Evolutionary conservation across 2,329 filamentous ascomycete species (phyloP).

Genomic region (Neophaeococcomyces aloes): DNA sequence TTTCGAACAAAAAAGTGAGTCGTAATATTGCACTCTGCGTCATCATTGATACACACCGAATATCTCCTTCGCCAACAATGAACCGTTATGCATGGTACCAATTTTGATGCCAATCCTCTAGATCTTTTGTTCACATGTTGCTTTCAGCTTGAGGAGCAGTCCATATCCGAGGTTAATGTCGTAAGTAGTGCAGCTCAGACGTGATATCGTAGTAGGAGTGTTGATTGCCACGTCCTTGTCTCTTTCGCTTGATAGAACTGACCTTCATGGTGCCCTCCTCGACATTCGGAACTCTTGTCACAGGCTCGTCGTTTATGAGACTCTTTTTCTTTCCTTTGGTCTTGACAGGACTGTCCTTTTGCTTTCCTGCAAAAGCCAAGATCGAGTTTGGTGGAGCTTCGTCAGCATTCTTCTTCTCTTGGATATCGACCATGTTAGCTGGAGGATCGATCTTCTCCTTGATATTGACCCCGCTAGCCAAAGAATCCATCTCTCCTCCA

Average conservation of each 20-base stretch:
- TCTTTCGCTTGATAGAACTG: neutral
- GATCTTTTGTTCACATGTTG: too few species aligned
- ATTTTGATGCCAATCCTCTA: too few species aligned
- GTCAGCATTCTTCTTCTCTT: neutral
- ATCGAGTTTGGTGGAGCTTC: neutral
- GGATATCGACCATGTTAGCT: neutral
- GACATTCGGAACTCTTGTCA: neutral
- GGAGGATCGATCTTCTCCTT: neutral
- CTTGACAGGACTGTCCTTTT: too few species aligned
- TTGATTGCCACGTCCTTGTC: neutral
- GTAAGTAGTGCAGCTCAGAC: neutral
- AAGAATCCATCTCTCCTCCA: neutral
- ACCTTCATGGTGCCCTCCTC: neutral
- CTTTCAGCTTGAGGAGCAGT: neutral
- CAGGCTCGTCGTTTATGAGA: neutral
- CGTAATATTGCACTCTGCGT: too few species aligned
- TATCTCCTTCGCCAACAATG: too few species aligned
- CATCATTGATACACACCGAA: too few species aligned
- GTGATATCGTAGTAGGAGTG: constrained; percentile 2
- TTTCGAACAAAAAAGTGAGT: too few species aligned
- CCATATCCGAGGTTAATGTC: neutral
- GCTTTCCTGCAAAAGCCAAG: neutral
- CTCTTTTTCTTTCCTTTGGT: neutral
- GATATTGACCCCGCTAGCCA: neutral
- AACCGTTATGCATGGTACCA: too few species aligned